A percentile compares a stretch with the other conserved stretches of the same genome.
These are phyloP conservation scores for Solanum dulcamara DNA, from an alignment of 257 asterid species.

Conservation along the genomic window DNA sequence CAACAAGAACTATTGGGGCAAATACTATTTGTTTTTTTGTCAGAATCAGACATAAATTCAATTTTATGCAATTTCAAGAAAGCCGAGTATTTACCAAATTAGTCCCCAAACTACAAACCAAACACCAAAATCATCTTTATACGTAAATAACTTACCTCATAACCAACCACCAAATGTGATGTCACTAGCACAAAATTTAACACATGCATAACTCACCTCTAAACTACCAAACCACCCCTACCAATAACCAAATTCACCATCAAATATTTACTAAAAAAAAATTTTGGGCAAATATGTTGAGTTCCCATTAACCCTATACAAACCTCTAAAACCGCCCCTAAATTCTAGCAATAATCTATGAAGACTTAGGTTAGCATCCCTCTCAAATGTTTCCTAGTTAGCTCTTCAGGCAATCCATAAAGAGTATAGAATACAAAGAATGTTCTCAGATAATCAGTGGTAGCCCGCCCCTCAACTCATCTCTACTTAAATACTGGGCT, in stretches of 20 bases:
- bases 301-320: not conserved
- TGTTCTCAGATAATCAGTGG: too few relatives aligned
- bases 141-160: too few relatives aligned
- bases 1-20: not conserved
- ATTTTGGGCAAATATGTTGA: not conserved
- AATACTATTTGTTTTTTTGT: not conserved
- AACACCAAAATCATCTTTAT: not conserved
- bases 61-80: not conserved
- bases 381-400: too few relatives aligned
- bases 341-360: too few relatives aligned
- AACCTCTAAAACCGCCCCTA: not conserved
- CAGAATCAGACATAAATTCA: not conserved
- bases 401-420: too few relatives aligned
- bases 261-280: not conserved
- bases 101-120: too few relatives aligned
- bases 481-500: not conserved
- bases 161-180: not conserved
- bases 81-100: not conserved
- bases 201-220: not conserved
- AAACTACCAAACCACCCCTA: fast-evolving
- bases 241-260: too few relatives aligned
- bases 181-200: not conserved
- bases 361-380: too few relatives aligned
- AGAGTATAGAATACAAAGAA: too few relatives aligned
- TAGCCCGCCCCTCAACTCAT: not conserved